Conservation (phyloP, 1,284 basidiomycete species). For the Cutaneotrichosporon spelunceum region DNA sequence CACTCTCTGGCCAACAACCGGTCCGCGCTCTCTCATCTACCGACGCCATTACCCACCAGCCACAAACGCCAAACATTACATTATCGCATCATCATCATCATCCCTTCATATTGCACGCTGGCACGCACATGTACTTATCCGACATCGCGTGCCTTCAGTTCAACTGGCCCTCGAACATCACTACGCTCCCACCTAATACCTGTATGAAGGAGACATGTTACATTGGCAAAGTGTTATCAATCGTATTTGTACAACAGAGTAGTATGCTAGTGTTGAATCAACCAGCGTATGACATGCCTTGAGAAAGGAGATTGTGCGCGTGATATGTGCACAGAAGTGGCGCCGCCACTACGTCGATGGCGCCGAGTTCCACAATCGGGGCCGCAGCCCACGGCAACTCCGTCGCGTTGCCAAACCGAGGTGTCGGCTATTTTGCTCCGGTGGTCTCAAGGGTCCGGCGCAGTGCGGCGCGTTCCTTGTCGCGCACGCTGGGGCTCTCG, state of each 20-base stretch:
- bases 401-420: not conserved
- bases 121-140: not conserved
- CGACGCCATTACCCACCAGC: too few species aligned
- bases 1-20: not conserved
- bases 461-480: slow-evolving; percentile 36
- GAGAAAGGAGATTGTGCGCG: not conserved
- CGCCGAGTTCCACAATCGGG: too few species aligned
- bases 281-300: not conserved
- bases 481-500: slow-evolving; percentile 40
- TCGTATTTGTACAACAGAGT: not conserved
- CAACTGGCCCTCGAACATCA: not conserved
- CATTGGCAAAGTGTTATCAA: not conserved
- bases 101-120: not conserved
- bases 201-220: not conserved
- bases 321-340: not conserved
- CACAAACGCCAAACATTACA: not conserved
- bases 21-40: not conserved
- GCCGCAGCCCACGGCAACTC: not conserved
- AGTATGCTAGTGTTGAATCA: slow-evolving; percentile 1
- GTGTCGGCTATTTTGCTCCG: not conserved
- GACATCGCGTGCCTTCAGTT: not conserved
- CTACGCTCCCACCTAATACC: not conserved
- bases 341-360: not conserved
- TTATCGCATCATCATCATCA: not conserved
- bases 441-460: not conserved